Percentiles rank a stretch among this genome's conserved stretches.
These are phyloP conservation scores for Medicago truncatula DNA, from an alignment of 306 rosid genomes.

Conservation along the genomic window MtrunA17r5.0-ANR NC_053045.1:9868001-9868500, in stretches of 20 bases:
- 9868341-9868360: background rate
- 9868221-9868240: background rate
- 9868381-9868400: conserved; percentile 36
- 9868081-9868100: conserved; percentile 31
- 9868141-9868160: too few relatives aligned
- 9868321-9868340: background rate
- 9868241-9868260: background rate
- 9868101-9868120: too few relatives aligned
- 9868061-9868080: conserved; percentile 92
- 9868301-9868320: background rate
- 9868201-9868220: too few relatives aligned
- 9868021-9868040: conserved; percentile 33
- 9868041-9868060: conserved; percentile 73
- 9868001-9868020: conserved; percentile 43
- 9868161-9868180: background rate
- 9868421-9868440: conserved; percentile 40
- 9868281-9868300: too few relatives aligned
- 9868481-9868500: conserved; percentile 47
- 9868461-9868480: conserved; percentile 37
- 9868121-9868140: too few relatives aligned
- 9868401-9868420: conserved; percentile 39
- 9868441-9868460: conserved; percentile 44
- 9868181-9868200: background rate
- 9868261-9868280: too few relatives aligned
- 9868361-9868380: background rate